Percentiles rank a stretch among this genome's conserved stretches.
Evolutionary conservation across 768 basidiomycete genomes (phyloP).

Genomic region (Hygrocybe coccinea): DNA sequence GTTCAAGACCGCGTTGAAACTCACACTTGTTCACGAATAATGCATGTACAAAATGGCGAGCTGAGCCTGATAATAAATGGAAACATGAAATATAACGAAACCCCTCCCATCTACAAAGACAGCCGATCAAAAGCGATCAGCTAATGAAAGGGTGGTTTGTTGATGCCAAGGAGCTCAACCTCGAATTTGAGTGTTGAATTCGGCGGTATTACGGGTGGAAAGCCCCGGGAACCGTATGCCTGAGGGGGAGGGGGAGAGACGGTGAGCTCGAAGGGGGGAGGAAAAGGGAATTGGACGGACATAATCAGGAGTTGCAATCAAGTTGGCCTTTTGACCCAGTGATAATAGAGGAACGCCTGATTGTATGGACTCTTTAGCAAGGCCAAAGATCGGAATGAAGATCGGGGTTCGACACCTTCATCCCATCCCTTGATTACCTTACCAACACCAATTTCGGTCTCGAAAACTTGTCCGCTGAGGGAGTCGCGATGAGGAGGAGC

Average conservation of each 20-base stretch:
- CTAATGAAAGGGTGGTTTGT: not conserved
- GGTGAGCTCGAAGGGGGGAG: constrained; percentile 2
- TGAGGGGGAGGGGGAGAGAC: constrained; percentile 23
- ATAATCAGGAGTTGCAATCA: constrained; percentile 71
- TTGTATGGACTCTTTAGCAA: constrained; percentile 9
- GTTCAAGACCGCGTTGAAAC: not conserved
- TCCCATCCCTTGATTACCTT: constrained; percentile 91
- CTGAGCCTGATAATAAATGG: no score
- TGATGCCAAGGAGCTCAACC: constrained; percentile 77
- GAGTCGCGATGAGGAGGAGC: constrained; percentile 9
- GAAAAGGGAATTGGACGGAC: constrained; percentile 40
- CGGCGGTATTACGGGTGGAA: constrained; percentile 73
- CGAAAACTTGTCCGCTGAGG: constrained; percentile 53
- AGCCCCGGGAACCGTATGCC: constrained; percentile 73
- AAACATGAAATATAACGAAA: not conserved
- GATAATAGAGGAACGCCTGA: constrained; percentile 75
- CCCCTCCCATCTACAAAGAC: not conserved
- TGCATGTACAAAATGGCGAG: constrained; percentile 3
- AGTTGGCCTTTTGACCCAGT: constrained; percentile 63
- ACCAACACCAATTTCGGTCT: constrained; percentile 69
- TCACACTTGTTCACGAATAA: not conserved
- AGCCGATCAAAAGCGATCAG: not conserved
- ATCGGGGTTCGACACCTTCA: constrained; percentile 53
- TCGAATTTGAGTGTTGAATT: constrained; percentile 75
- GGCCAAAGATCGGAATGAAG: not conserved